Base-by-base conservation (phyloP, 2,329 filamentous ascomycete species). In the Colletotrichum lentis region DNA sequence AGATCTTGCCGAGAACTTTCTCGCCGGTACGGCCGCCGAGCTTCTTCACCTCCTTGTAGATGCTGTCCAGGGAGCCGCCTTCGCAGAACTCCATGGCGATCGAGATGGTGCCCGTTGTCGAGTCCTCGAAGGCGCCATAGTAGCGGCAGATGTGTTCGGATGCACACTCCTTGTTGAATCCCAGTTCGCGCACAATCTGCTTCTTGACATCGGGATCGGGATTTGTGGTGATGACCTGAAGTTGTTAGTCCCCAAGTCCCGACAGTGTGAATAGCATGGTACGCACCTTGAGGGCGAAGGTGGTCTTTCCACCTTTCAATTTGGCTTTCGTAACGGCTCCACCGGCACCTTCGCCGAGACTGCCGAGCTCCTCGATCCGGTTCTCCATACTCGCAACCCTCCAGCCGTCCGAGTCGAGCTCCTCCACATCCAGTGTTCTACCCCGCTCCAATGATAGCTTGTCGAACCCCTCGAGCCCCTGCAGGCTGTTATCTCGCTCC, bases 81-180 rank as follows among this genome's bases (percentile, higher is more conserved):
- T 98, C 96, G 77, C 96, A 99, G 75, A 97, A 98, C 78, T 99
- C 96, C 96, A 99, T 99, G 65, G 94, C 94, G 76, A 99, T 99
- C 55, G 93, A 97, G 73, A 99, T 98, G 55, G 95, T 98, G 58
- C 94, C 93, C 11, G 93, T 96, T n/a, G 93, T 91, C 67, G 96
- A 92, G 77, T 99, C 95, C 77, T 96, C 93, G 77, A 98, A 99
- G 47, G 95, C 95, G 71, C 96, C 96, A 75, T 97, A 99, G 81
- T 99, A 99, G 71, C 91, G 90, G 81, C 96, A 99, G 75, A 99
- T 99, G 78, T 98, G 94, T 69, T 96, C 91, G 5, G 94, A 97
- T 6, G 93, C 94, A 77, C 96, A 98, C 72, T 94, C 93, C 80
- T 97, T 97, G 85, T 99, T 99, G 85, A 98, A 99, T 70, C 92